phyloP scores from a whole-genome alignment of 2,329 filamentous ascomycete genomes.

The Pyrenochaeta sp. region DNA sequence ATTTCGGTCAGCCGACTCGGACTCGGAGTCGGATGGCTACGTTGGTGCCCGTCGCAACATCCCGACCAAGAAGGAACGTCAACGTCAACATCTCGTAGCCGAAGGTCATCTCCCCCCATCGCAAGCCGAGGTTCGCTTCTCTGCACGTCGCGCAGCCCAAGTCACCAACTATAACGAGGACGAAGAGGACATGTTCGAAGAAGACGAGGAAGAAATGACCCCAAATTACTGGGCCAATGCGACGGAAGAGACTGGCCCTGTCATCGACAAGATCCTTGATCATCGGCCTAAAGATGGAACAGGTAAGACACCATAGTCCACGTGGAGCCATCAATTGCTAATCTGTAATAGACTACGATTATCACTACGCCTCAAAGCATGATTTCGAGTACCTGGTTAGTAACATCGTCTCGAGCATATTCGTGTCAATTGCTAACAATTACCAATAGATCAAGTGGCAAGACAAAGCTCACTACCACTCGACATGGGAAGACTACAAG shows the following conservation, averaged over 20 bases:
- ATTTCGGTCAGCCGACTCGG: conserved; percentile 68
- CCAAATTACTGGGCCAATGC: conserved; percentile 74
- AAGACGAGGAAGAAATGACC: conserved; percentile 68
- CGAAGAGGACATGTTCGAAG: conserved; percentile 63
- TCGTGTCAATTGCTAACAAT: conserved; percentile 22
- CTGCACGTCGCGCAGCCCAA: conserved; percentile 82
- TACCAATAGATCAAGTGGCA: conserved; percentile 87
- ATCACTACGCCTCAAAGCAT: conserved; percentile 59
- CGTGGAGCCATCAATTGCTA: conserved; percentile 16
- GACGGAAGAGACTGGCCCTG: conserved; percentile 79
- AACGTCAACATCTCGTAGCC: conserved; percentile 71
- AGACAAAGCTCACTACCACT: conserved; percentile 91
- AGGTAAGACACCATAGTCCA: conserved; percentile 39
- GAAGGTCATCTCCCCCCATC: conserved; percentile 67
- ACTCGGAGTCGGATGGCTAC: conserved; percentile 70
- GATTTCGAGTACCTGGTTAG: conserved; percentile 81
- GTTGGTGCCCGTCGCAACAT: conserved; percentile 74
- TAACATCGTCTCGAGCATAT: no score
- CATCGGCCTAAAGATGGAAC: conserved; percentile 77
- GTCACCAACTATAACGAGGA: conserved; percentile 74
- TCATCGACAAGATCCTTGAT: conserved; percentile 89
- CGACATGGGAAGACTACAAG: conserved; percentile 89
- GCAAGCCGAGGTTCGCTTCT: conserved; percentile 87
- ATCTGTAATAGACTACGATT: conserved; percentile 43
- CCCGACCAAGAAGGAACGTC: conserved; percentile 75